Conservation (phyloP, 2,329 filamentous ascomycete genomes). For the Fusarium sp. region DNA sequence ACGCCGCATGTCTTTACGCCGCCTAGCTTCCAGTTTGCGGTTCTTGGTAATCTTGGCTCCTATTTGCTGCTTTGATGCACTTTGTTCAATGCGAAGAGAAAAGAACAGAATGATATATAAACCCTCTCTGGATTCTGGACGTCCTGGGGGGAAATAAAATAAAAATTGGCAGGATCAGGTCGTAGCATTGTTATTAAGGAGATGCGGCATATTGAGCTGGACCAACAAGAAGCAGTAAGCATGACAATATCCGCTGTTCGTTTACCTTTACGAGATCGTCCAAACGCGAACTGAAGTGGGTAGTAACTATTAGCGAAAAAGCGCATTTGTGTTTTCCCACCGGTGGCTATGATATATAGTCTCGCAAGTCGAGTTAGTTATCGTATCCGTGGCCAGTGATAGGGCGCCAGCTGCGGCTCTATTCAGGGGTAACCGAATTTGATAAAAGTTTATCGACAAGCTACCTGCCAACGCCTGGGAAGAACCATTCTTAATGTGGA, state of each 20-base stretch:
- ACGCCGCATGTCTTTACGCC: neutral
- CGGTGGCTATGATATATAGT: slow-evolving; percentile 12
- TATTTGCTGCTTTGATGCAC: neutral
- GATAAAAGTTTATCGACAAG: slow-evolving; percentile 6
- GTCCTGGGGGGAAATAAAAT: slow-evolving; percentile 17
- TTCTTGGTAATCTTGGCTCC: neutral
- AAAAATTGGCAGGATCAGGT: neutral
- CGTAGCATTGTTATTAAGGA: neutral
- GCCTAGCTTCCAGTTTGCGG: neutral
- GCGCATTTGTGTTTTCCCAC: slow-evolving; percentile 1
- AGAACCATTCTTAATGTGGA: slow-evolving; percentile 17
- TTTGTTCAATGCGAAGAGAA: neutral
- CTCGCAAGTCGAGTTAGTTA: slow-evolving; percentile 13
- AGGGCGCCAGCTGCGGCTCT: slow-evolving; percentile 28
- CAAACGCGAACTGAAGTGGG: neutral
- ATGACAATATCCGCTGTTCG: neutral
- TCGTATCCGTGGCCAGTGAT: slow-evolving; percentile 27
- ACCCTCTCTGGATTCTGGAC: neutral
- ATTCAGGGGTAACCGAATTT: slow-evolving; percentile 33
- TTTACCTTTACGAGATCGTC: neutral
- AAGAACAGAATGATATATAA: neutral
- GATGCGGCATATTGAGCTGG: neutral
- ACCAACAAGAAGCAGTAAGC: slow-evolving; percentile 4
- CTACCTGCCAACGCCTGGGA: slow-evolving; percentile 3
- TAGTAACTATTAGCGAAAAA: neutral